Conservation (phyloP, 129 eudicot species). For the Flaveria linearis region DNA sequence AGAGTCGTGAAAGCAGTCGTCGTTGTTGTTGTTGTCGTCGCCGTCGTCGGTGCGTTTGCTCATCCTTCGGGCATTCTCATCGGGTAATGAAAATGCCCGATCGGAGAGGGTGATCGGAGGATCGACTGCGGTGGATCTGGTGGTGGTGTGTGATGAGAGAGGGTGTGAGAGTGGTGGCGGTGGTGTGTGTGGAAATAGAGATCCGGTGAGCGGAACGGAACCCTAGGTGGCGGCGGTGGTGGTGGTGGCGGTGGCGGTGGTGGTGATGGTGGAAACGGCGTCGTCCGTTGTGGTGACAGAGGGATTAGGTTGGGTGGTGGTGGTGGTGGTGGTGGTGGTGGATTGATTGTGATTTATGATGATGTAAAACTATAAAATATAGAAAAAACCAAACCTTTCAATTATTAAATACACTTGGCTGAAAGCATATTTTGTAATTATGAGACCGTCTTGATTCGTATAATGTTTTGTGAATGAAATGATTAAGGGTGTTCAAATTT, state of each 20-base stretch:
- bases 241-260: too few species aligned
- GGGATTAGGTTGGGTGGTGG: not conserved
- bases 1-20: constrained; percentile 74
- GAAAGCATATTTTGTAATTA: too few species aligned
- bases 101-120: constrained; percentile 18
- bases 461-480: too few species aligned
- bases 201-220: constrained; percentile 38
- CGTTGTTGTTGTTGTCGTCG: constrained; percentile 42
- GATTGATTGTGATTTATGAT: too few species aligned
- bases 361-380: too few species aligned
- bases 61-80: constrained; percentile 83
- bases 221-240: constrained; percentile 9
- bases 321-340: constrained; percentile 2
- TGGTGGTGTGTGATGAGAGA: constrained; percentile 12
- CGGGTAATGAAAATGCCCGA: constrained; percentile 55
- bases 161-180: not conserved
- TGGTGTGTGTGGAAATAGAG: constrained; percentile 10
- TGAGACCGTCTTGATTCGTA: too few species aligned
- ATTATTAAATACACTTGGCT: too few species aligned
- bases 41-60: constrained; percentile 48
- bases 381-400: too few species aligned
- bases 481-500: too few species aligned
- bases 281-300: too few species aligned
- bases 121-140: constrained; percentile 14
- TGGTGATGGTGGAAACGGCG: not conserved